phyloP scores from a whole-genome alignment of 495 filamentous ascomycete genomes.

The Lasiosphaeria hispida region DNA sequence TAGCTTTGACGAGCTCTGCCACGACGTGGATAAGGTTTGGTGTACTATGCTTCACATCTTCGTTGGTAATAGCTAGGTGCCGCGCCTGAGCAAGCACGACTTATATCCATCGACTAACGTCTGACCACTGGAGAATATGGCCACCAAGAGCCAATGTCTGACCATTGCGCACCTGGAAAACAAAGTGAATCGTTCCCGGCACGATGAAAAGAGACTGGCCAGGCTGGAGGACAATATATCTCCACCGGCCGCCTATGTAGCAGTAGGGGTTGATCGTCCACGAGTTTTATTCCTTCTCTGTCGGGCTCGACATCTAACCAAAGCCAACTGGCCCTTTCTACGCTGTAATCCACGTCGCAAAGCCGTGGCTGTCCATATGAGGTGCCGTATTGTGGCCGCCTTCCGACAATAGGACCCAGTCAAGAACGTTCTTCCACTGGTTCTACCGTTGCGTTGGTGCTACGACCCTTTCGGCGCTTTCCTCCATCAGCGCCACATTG shows the following conservation, averaged over 20 bases:
- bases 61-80: slow-evolving; percentile 21
- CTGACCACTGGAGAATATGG: slow-evolving; percentile 25
- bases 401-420: too few species aligned
- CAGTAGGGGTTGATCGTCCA: slow-evolving; percentile 22
- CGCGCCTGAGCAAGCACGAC: slow-evolving; percentile 18
- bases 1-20: slow-evolving; percentile 14
- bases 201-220: slow-evolving; percentile 35
- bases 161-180: slow-evolving; percentile 25
- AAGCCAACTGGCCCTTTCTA: neutral
- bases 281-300: slow-evolving; percentile 19
- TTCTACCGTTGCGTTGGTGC: too few species aligned
- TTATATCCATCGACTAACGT: slow-evolving; percentile 19
- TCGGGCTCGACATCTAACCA: too few species aligned
- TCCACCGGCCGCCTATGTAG: slow-evolving; percentile 29
- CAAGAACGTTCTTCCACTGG: too few species aligned
- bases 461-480: too few species aligned
- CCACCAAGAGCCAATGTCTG: slow-evolving; percentile 25
- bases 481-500: too few species aligned
- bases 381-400: too few species aligned
- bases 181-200: slow-evolving; percentile 35
- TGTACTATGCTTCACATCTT: slow-evolving; percentile 22
- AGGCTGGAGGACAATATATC: slow-evolving; percentile 28
- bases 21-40: slow-evolving; percentile 17
- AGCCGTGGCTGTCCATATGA: too few species aligned
- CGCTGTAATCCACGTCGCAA: too few species aligned